Evolutionary conservation across 2,329 filamentous ascomycete species (phyloP).

Genomic region (Colletotrichum paranaense): DNA sequence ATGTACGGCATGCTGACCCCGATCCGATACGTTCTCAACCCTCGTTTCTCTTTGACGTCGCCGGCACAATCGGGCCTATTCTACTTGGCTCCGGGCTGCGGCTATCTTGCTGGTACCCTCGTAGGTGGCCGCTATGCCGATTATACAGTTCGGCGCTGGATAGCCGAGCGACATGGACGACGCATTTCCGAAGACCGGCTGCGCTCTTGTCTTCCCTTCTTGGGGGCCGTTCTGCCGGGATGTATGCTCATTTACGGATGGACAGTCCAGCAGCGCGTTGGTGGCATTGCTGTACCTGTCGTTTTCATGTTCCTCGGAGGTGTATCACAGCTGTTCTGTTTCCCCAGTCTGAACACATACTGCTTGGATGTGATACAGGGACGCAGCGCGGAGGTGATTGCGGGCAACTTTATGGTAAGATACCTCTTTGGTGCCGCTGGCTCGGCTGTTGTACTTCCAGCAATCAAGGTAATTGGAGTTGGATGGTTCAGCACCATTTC

Average conservation of each 20-base stretch:
- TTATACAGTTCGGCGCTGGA: conserved; percentile 69
- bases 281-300: conserved; percentile 63
- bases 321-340: conserved; percentile 76
- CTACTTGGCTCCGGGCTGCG: conserved; percentile 76
- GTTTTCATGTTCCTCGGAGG: conserved; percentile 77
- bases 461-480: conserved; percentile 78
- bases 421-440: conserved; percentile 80
- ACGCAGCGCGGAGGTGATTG: conserved; percentile 51
- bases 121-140: conserved; percentile 77
- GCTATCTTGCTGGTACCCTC: conserved; percentile 75
- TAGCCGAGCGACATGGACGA: conserved; percentile 60
- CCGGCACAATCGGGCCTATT: conserved; percentile 75
- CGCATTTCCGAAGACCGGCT: conserved; percentile 78
- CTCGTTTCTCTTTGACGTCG: conserved; percentile 72
- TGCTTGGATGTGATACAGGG: conserved; percentile 35
- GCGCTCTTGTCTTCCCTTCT: conserved; percentile 68
- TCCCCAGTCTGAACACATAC: conserved; percentile 75
- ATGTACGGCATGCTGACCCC: conserved; percentile 76
- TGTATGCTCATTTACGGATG: conserved; percentile 80
- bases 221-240: conserved; percentile 68
- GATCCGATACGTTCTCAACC: conserved; percentile 78
- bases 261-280: conserved; percentile 37
- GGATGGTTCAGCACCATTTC: conserved; percentile 84
- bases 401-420: conserved; percentile 82
- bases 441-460: conserved; percentile 78